Base-by-base conservation (phyloP, 2,329 filamentous ascomycete species). In the Paecilomyces variotii region DNA sequence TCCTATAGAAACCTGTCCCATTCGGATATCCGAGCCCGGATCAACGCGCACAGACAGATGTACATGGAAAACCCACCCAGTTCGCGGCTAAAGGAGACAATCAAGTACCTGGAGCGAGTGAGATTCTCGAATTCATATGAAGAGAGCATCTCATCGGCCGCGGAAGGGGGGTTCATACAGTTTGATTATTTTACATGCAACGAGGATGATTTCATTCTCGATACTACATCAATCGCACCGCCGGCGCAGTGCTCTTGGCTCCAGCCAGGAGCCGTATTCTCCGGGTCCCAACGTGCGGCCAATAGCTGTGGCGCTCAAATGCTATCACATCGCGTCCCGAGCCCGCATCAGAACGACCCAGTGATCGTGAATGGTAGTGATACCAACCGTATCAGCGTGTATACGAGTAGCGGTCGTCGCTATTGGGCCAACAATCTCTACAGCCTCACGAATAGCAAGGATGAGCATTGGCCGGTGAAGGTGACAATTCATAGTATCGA, bases 381-480 rank as follows among this genome's bases (percentile, higher is more conserved):
- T 25, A 61, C 57, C 45, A 63, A 63, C 56, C 70, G 71, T 3
- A 68, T 76, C 52, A 71, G 62, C 51, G 71, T 76, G n/a, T 68
- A 70, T 45, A 76, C 74, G 5, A 68, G 63, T 27, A 72, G 63
- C 54, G 74, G 72, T 25, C 72, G 71, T 34, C 69, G 72, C 24
- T 75, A 76, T 56, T 61, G 70, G 57, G 68, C 72, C 27, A 69
- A 68, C 32, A 69, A 65, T 45, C 60, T 67, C 0, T 63, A 65
- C 53, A 63, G 63, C 50, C 56, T 67, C 24, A 58, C 12, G 26
- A 61, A 55, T 24, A 64, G 61, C 32, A 75, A 78, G 30, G 80
- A 83, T 57, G 84, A 87, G 63, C 80, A 81, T 52, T 88, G 86
- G 86, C 85, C 85, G 5, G 86, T 88, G 32, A 85, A 84, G 61